These are phyloP conservation scores for Trichoderma parareesei DNA, from an alignment of 495 filamentous ascomycete species.

Conservation along the genomic window DNA sequence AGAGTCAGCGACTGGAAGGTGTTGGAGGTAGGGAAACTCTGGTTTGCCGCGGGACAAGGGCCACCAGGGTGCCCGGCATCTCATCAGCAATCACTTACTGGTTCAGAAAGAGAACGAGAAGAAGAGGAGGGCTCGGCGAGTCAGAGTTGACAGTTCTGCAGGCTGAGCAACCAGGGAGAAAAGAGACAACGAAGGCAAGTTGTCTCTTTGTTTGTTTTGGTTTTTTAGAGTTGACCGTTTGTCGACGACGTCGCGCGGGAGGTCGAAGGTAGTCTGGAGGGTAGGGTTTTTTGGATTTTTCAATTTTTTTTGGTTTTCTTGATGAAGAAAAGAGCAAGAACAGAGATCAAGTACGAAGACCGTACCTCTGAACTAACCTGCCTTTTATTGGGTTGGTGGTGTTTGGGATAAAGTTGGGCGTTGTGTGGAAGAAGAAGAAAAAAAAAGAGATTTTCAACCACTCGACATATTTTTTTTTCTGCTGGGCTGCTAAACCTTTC, in stretches of 20 bases:
- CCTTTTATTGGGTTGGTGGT: constrained; percentile 10
- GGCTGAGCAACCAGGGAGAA: neutral
- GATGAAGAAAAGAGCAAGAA: constrained; percentile 32
- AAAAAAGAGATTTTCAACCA: constrained; percentile 10
- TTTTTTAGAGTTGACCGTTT: constrained; percentile 4
- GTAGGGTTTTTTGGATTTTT: constrained; percentile 31
- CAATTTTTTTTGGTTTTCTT: constrained; percentile 46
- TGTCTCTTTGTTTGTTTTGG: constrained; percentile 1
- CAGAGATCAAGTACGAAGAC: constrained; percentile 27
- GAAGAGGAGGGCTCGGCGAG: neutral
- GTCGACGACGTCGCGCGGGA: neutral
- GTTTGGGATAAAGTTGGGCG: constrained; percentile 10
- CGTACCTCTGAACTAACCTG: constrained; percentile 10
- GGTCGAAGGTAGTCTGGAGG: neutral
- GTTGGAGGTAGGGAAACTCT: too few relatives aligned
- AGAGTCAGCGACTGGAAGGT: neutral
- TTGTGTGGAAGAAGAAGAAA: constrained; percentile 10
- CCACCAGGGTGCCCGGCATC: neutral
- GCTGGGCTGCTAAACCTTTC: constrained; percentile 9
- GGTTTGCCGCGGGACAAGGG: neutral
- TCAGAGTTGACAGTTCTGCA: constrained; percentile 2
- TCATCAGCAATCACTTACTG: neutral
- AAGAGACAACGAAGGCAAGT: neutral
- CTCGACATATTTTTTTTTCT: constrained; percentile 10
- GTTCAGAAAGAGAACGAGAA: constrained; percentile 3